A percentile compares a stretch with the other conserved stretches of the same genome.
Conservation (phyloP, 164 flowering plant genomes). For the Dillenia suffruticosa region DNA sequence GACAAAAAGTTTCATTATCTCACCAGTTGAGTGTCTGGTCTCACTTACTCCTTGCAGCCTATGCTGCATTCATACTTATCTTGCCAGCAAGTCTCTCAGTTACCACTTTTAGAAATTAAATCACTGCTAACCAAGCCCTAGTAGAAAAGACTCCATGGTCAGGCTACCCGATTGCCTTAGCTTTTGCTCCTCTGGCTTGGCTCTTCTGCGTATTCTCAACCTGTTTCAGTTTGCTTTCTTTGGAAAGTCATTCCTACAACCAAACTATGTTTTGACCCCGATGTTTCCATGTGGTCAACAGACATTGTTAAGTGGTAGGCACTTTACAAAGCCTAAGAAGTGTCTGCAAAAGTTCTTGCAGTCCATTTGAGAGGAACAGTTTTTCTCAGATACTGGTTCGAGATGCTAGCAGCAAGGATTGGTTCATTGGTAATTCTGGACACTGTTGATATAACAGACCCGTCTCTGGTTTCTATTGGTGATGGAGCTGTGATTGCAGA, state of each 20-base stretch:
- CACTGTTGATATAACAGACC: conserved; percentile 70
- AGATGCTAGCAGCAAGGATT: conserved; percentile 68
- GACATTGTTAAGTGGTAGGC: conserved; percentile 80
- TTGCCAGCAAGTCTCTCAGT: conserved; percentile 55
- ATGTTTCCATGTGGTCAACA: conserved; percentile 58
- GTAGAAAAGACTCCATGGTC: conserved; percentile 12
- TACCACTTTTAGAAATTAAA: conserved; percentile 26
- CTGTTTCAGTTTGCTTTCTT: conserved; percentile 45
- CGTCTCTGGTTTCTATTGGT: conserved; percentile 65
- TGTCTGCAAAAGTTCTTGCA: conserved; percentile 57
- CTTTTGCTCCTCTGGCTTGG: conserved; percentile 66
- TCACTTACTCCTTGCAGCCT: conserved; percentile 45
- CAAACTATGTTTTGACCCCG: conserved; percentile 55
- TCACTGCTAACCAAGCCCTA: conserved; percentile 10
- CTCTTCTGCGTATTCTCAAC: conserved; percentile 53
- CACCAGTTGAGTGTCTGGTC: conserved; percentile 31
- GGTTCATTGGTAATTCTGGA: conserved; percentile 74
- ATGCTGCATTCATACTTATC: conserved; percentile 38
- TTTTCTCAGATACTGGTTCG: conserved; percentile 70
- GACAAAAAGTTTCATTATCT: conserved; percentile 25
- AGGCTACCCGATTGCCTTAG: conserved; percentile 30
- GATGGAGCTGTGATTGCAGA: conserved; percentile 71
- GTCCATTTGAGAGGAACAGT: conserved; percentile 76
- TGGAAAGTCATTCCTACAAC: conserved; percentile 71
- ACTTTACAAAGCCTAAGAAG: conserved; percentile 63